Evolutionary conservation across 805 yeast species (phyloP).

Genomic region (Cyberlindnera subsufficiens): DNA sequence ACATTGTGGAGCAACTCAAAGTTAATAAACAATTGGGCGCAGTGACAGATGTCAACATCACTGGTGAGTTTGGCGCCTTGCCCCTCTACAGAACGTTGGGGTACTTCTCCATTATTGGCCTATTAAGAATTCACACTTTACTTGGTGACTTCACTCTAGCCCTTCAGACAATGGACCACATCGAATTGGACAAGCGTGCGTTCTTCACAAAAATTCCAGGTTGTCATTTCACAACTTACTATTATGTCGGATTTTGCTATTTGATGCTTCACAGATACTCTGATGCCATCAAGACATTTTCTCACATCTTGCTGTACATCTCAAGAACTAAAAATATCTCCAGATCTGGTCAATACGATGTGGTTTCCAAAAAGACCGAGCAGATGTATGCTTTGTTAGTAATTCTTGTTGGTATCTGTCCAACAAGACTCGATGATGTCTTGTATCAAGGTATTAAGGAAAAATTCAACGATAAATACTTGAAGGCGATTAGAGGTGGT

Average conservation of each 20-base stretch:
- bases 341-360: constrained; percentile 38
- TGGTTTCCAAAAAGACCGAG: constrained; percentile 40
- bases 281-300: constrained; percentile 43
- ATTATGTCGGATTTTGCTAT: constrained; percentile 46
- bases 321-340: constrained; percentile 39
- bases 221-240: constrained; percentile 45
- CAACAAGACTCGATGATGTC: constrained; percentile 41
- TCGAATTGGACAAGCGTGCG: constrained; percentile 42
- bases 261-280: constrained; percentile 44
- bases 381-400: constrained; percentile 47
- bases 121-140: constrained; percentile 42
- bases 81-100: constrained; percentile 41
- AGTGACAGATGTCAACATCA: constrained; percentile 22
- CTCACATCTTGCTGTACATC: constrained; percentile 40
- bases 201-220: constrained; percentile 41
- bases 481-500: constrained; percentile 36
- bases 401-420: constrained; percentile 38
- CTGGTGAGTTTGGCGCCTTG: constrained; percentile 39
- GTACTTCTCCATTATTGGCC: constrained; percentile 42
- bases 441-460: constrained; percentile 39
- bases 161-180: constrained; percentile 40
- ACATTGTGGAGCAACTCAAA: constrained; percentile 16
- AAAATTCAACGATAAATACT: constrained; percentile 40
- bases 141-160: constrained; percentile 46
- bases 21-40: constrained; percentile 10